Evolutionary conservation across 2,329 filamentous ascomycete genomes (phyloP).

Genomic region (Didymella arachidicola): DNA sequence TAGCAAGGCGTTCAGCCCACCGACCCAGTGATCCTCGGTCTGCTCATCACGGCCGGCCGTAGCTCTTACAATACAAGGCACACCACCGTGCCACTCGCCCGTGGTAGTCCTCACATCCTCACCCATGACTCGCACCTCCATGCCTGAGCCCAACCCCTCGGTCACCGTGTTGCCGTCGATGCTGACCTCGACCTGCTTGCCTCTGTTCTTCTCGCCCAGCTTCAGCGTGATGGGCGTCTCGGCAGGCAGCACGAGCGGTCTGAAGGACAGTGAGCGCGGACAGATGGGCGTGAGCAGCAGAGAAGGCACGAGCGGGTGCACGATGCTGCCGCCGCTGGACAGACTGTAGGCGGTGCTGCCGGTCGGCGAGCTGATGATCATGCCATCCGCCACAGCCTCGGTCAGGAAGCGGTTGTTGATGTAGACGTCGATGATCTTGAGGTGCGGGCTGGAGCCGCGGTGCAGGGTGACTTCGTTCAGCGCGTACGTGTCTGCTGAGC

Average conservation of each 20-base stretch:
- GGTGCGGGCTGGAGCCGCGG: conserved; percentile 85
- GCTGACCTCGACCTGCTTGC: conserved; percentile 59
- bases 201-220: conserved; percentile 69
- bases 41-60: conserved; percentile 50
- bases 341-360: conserved; percentile 95
- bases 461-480: conserved; percentile 97
- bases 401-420: conserved; percentile 90
- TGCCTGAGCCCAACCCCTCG: conserved; percentile 55
- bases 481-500: conserved; percentile 64
- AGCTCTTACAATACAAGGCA: conserved; percentile 86
- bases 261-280: conserved; percentile 88
- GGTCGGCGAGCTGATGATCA: conserved; percentile 91
- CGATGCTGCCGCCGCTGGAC: conserved; percentile 90
- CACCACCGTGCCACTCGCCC: conserved; percentile 74
- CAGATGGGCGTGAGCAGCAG: conserved; percentile 94
- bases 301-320: conserved; percentile 89
- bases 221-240: conserved; percentile 84
- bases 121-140: conserved; percentile 86
- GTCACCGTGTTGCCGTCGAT: conserved; percentile 58
- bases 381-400: conserved; percentile 92
- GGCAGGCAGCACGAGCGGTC: conserved; percentile 86
- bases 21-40: conserved; percentile 92
- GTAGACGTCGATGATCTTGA: conserved; percentile 90
- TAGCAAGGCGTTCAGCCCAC: conserved; percentile 86
- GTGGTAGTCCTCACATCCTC: conserved; percentile 68